These are phyloP conservation scores for Colletotrichum australisinense DNA, from an alignment of 2,329 filamentous ascomycete species.

Conservation along the genomic window DNA sequence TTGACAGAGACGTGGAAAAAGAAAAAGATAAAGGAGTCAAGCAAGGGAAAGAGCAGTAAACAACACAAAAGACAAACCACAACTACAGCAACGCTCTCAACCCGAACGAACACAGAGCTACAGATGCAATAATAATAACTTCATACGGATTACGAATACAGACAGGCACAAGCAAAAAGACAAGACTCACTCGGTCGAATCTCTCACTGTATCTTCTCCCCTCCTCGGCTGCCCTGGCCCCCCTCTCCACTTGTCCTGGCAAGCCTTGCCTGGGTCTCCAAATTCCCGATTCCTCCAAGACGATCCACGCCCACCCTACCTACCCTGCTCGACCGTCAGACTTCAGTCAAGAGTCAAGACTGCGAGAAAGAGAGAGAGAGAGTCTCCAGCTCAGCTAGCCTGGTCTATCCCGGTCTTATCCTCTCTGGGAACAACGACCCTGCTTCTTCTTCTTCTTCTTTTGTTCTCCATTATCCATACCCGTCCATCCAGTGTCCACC, in stretches of 20 bases:
- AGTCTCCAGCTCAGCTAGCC: conserved; percentile 6
- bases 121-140: neutral
- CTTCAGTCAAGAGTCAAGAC: neutral
- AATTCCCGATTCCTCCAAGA: neutral
- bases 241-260: conserved; percentile 62
- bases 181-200: neutral
- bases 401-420: neutral
- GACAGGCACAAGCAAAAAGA: neutral
- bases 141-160: no score
- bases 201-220: neutral
- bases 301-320: neutral
- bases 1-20: neutral
- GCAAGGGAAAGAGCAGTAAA: neutral
- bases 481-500: neutral
- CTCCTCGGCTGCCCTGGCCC: conserved; percentile 66
- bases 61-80: neutral
- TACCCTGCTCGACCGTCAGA: neutral
- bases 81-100: neutral
- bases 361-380: neutral
- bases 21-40: neutral
- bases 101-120: neutral
- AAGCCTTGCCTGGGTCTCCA: conserved; percentile 27
- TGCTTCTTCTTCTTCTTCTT: neutral
- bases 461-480: neutral
- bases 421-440: conserved; percentile 11